Base-by-base conservation (phyloP, 495 filamentous ascomycete genomes). In the Penicillium manginii region DNA sequence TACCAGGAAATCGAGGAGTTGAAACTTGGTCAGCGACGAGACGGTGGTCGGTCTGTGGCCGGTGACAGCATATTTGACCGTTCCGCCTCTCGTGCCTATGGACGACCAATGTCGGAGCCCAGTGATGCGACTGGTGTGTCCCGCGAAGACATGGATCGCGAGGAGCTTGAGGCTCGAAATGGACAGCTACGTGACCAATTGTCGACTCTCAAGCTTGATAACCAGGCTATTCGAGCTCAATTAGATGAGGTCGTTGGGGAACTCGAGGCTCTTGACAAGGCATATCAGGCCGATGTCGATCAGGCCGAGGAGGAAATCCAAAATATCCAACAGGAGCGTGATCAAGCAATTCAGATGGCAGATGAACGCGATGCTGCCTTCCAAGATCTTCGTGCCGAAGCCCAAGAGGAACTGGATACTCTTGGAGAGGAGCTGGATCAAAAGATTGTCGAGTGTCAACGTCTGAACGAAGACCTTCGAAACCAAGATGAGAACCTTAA, bases 1-100 rank as follows among this genome's bases (percentile, higher is more conserved):
- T 96, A 97, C 67, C 91, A 96, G 58, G 94, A 98, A 67, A 98
- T 97, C 45, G 94, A 98, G 74, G 92, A 97, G 53, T 82, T 98
- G 49, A 98, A 98, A 68, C 83, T 98, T 57, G 85, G 86, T 3
- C 86, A 91, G 59, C 86, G 91, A 14, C 84, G 88, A 47, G 87
- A 88, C 59, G 79, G 77, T 26, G 73, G 71, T 33, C 79, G 83
- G 42, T 88, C 86, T 2, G 71, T 92, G 15, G 86, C 93, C 9
- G 89, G 92, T 15, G 94, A 98, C 58, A 96, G 92, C 65, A 89
- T 97, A 53, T 84, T 97, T 43, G 94, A 98, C 54, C 86, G 94
- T 18, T 97, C 93, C 4, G 92, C 90, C 18, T 97, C 94, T 12
- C 87, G 93, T 29, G 86, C 89, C 8, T 86, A 92, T 43, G 86